Base-by-base conservation (phyloP, 2,329 filamentous ascomycete genomes). In the Sarocladium kiliense region DNA sequence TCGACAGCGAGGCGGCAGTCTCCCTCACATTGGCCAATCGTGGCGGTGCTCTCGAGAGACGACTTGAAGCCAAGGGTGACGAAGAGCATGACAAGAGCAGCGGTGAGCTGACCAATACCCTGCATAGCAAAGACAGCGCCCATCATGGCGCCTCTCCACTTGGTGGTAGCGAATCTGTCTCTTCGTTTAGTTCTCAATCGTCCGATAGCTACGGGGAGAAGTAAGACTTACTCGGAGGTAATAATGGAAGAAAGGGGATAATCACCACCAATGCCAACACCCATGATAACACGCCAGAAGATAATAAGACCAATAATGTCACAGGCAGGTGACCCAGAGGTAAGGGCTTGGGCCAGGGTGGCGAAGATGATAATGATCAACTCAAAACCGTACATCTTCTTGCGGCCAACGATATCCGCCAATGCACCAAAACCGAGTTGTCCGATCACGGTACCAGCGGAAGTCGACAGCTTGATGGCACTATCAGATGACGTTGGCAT, bases 121-220 rank as follows among this genome's bases (percentile, higher is more conserved):
- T 95, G 89, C 88, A 92, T 93, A 61, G 89, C 44, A 23, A 47
- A 94, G 54, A 94, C 89, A 16, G 88, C 79, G 32, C 84, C 88
- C 86, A 95, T 92, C 86, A 94, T 94, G 60, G 88, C 88, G 61
- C 89, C 89, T 70, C 89, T 77, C 85, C 88, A 92, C 71, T 87
- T 91, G 54, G 89, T 93, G 3, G 87, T 92, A 11, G 89, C 88
- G 64, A 94, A 72, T 54, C 30, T 39, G 21, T 30, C 56, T 30
- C 53, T 25, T 30, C 18, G 14, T 16, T 44, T 23, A 44, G 9
- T 7, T 32, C 14, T 27, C 16, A 16, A 39, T 7, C 23, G 26
- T 42, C 11, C 16, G 36, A 39, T 16, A 6, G 36, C 36, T 21
- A 6, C 7, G n/a, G 10, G 12, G 14, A 21, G 42, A 2, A 10